Conservation (phyloP, 2,329 filamentous ascomycete genomes). For the Colletotrichum chrysophilum region DNA sequence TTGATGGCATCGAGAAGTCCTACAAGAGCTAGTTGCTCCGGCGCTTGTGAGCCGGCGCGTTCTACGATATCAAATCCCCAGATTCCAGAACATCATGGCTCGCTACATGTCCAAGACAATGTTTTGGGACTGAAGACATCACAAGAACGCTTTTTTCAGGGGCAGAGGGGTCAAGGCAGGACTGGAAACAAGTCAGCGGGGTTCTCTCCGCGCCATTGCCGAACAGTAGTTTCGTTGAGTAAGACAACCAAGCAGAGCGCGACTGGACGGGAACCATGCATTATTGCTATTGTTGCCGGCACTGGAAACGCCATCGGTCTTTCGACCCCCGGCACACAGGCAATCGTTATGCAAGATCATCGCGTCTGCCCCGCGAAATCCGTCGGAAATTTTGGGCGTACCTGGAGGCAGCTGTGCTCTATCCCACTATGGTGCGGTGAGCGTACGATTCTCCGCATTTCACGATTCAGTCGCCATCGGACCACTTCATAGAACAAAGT, state of each 20-base stretch:
- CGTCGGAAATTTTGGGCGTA: slow-evolving; percentile 3
- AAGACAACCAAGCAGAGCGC: neutral
- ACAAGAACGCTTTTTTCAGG: neutral
- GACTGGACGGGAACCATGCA: neutral
- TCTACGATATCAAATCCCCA: neutral
- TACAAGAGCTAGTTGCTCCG: neutral
- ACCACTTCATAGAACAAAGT: neutral
- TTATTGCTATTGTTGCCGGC: neutral
- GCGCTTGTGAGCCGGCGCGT: neutral
- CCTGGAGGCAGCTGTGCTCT: neutral
- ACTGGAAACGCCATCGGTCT: neutral
- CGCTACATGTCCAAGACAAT: neutral
- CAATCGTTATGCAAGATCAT: slow-evolving; percentile 18
- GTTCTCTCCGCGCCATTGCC: slow-evolving; percentile 9
- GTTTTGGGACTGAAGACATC: neutral
- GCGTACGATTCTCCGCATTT: slow-evolving; percentile 11
- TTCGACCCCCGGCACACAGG: neutral
- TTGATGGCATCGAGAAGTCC: neutral
- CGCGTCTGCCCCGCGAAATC: slow-evolving; percentile 15
- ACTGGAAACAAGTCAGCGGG: neutral
- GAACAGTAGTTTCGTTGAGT: neutral
- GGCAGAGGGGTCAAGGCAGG: neutral
- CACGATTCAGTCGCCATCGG: neutral
- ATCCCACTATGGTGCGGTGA: slow-evolving; percentile 10
- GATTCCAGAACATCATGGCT: neutral